Evolutionary conservation across 2,329 filamentous ascomycete genomes (phyloP), one percentile per base, ranked within the genome.

Genomic region (Colletotrichum paranaense): DNA sequence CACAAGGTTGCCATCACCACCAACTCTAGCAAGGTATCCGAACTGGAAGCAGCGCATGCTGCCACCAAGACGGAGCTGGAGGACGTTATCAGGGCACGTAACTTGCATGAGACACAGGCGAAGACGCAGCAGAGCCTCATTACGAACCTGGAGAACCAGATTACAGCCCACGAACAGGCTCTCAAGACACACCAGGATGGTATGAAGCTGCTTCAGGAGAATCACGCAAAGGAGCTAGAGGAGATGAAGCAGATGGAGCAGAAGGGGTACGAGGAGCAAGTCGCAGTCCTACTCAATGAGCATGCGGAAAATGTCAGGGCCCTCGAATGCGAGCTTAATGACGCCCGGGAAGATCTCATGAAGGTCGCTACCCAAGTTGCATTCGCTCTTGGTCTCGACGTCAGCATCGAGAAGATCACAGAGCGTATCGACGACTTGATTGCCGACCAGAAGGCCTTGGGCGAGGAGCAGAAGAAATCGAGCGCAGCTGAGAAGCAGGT

Each of bases 1-100:
- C 95, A 97, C 84, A 95, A 94, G 83, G 85, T 88, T 4, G 90
- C 93, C 49, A 92, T 97, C 77, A 88, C 89, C 75, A 88, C 86
- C 76, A 94, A 95, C 77, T 86, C 91, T 14, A 80, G 88, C 52
- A 94, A 92, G 77, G 91, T 98, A 35, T 87, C 91, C 3, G 90
- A 93, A 76, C 87, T 98, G 16, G 95, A 98, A 81, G 84, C 92
- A 75, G 90, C 92, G 4, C 93, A 97, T 79, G 82, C 88, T 38
- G 87, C 88, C 30, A 89, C 93, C 63, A 90, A 91, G 78, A 83
- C 88, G 59, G 89, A 96, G 77, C 87, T 97, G 12, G 90, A 94
- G 52, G 88, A 93, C 66, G 88, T 92, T 57, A 86, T 88, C 9
- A 88, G 90, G 65, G 87, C 90, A 0, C 90, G 91, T 67, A 89